Evolutionary conservation across 78 protist species (phyloP).

Genomic region (slime mould (Dictyostelium discoideum)): dicty_2.7 NC_007091.3:960501-961000

Average conservation of each 20-base stretch:
- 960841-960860: no score
- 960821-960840: no score
- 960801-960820: not conserved
- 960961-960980: not conserved
- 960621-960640: not conserved
- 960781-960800: not conserved
- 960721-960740: not conserved
- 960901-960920: not conserved
- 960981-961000: not conserved
- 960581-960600: not conserved
- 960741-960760: not conserved
- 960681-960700: not conserved
- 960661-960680: not conserved
- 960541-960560: not conserved
- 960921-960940: not conserved
- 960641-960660: not conserved
- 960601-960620: not conserved
- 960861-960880: no score
- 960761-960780: not conserved
- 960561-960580: not conserved
- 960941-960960: not conserved
- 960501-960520: not conserved
- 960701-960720: not conserved
- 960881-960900: no score
- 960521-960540: not conserved